Evolutionary conservation across 139 green algal species (phyloP).

Genomic region (Chlamydomonas sp.): DNA sequence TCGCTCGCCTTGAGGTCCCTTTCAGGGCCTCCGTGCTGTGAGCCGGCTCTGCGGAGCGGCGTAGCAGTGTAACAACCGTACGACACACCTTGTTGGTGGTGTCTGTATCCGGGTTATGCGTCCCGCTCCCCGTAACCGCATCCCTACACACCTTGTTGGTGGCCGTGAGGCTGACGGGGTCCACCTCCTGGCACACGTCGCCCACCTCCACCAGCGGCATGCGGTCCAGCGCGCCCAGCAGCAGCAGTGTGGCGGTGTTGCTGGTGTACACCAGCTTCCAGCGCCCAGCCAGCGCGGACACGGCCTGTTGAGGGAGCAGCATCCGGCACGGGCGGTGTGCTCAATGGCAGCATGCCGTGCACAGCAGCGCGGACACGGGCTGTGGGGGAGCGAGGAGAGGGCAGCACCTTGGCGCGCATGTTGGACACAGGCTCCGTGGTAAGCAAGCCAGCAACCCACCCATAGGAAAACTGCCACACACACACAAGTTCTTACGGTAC

Average conservation of each 20-base stretch:
- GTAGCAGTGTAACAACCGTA: too few species aligned
- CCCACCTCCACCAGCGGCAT: slow-evolving; percentile 72
- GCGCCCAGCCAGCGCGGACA: slow-evolving; percentile 51
- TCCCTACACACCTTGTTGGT: slow-evolving; percentile 68
- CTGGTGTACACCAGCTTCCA: slow-evolving; percentile 77
- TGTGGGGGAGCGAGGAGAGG: not conserved
- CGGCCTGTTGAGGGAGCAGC: not conserved
- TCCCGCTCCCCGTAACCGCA: too few species aligned
- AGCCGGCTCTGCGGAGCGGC: too few species aligned
- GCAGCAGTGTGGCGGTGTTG: slow-evolving; percentile 61
- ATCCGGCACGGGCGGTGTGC: not conserved
- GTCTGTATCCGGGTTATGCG: too few species aligned
- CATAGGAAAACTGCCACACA: not conserved
- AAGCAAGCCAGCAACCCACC: not conserved
- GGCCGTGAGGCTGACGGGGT: slow-evolving; percentile 62
- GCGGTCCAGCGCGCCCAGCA: slow-evolving; percentile 62
- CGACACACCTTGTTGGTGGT: too few species aligned
- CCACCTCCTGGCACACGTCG: slow-evolving; percentile 69
- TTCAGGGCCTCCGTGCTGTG: too few species aligned
- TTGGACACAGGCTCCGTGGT: not conserved
- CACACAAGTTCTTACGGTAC: not conserved
- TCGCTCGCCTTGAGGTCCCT: too few species aligned
- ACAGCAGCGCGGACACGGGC: not conserved
- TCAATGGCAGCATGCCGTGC: not conserved
- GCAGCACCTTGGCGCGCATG: not conserved